Conservation (phyloP, 768 basidiomycete genomes). For the Phaeotremella fagi region DNA sequence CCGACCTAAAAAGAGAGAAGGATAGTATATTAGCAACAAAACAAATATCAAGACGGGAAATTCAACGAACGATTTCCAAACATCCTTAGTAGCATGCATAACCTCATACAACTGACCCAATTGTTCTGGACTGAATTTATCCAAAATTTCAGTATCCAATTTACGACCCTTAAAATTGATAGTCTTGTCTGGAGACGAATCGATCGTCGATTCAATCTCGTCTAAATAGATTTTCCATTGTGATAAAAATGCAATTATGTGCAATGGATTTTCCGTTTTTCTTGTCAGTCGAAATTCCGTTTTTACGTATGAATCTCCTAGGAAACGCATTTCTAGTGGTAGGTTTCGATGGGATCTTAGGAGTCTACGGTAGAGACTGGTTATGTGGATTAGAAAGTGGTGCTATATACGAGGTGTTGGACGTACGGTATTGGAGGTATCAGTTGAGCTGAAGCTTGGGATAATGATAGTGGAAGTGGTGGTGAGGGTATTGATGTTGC, state of each 20-base stretch:
- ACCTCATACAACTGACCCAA: slow-evolving; percentile 90
- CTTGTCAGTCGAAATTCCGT: slow-evolving; percentile 81
- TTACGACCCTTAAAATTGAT: slow-evolving; percentile 37
- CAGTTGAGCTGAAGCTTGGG: slow-evolving; percentile 62
- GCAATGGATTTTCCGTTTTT: slow-evolving; percentile 71
- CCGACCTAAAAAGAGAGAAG: not conserved
- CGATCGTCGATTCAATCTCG: slow-evolving; percentile 52
- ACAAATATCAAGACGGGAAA: not conserved
- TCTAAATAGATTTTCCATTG: slow-evolving; percentile 96
- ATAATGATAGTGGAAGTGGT: slow-evolving; percentile 58
- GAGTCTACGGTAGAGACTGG: slow-evolving; percentile 72
- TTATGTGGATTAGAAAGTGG: not conserved
- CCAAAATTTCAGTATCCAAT: slow-evolving; percentile 45
- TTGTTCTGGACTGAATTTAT: slow-evolving; percentile 67
- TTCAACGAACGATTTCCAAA: slow-evolving; percentile 65
- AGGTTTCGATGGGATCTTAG: slow-evolving; percentile 72
- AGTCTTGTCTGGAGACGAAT: not conserved
- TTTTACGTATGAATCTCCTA: slow-evolving; percentile 84
- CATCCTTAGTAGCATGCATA: slow-evolving; percentile 81
- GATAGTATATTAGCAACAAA: not conserved
- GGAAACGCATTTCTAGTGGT: slow-evolving; percentile 70
- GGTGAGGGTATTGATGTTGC: slow-evolving; percentile 62
- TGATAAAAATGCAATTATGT: slow-evolving; percentile 89
- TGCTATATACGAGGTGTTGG: not conserved
- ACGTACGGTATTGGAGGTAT: slow-evolving; percentile 79